A percentile compares a stretch with the other conserved stretches of the same genome.
phyloP scores from a whole-genome alignment of 257 asterid species.

The Solanum phureja region DNA sequence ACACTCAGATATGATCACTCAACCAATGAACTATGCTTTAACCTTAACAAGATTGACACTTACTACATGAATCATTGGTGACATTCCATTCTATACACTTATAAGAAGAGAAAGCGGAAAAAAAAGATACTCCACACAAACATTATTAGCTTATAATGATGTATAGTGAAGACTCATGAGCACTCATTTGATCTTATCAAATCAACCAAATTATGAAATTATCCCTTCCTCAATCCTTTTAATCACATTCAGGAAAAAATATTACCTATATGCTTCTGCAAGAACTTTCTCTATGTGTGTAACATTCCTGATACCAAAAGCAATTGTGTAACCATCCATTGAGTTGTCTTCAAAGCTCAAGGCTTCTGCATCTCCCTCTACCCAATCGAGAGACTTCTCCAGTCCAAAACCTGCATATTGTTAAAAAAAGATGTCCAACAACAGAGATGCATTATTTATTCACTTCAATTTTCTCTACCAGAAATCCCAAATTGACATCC shows the following conservation, averaged over 20 bases:
- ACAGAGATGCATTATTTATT: not conserved
- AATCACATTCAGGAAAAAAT: not conserved
- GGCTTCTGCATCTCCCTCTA: constrained; percentile 92
- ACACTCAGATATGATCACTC: not conserved
- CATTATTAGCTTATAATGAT: not conserved
- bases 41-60: not conserved
- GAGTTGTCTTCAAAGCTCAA: constrained; percentile 57
- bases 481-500: not conserved
- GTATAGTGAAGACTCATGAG: not conserved
- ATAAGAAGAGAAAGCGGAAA: not conserved
- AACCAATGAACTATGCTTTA: not conserved
- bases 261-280: constrained; percentile 82
- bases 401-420: constrained; percentile 41
- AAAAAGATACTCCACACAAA: not conserved
- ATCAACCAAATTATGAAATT: not conserved
- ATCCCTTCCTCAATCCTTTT: not conserved
- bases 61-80: not conserved
- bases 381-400: constrained; percentile 72
- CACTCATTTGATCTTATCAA: not conserved
- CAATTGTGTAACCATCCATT: constrained; percentile 96
- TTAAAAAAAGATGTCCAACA: not conserved
- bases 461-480: not conserved
- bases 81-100: not conserved
- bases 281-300: constrained; percentile 88
- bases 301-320: constrained; percentile 95